Evolutionary conservation across 495 filamentous ascomycete species (phyloP).

Genomic region (Aspergillus sparsus): DNA sequence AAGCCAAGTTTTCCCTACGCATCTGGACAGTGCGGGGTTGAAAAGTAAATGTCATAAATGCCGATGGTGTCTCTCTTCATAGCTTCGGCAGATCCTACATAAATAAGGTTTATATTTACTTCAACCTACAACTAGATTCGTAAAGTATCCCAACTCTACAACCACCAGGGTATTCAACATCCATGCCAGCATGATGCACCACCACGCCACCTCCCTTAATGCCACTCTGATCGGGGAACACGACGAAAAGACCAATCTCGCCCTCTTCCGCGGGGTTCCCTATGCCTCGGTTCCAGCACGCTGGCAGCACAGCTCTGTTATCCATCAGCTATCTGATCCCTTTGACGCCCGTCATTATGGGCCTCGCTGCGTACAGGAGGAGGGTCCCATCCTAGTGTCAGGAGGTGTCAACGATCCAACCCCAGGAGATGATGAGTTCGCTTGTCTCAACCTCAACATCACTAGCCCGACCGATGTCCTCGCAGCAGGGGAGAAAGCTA

Average conservation of each 20-base stretch:
- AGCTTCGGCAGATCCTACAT: too few relatives aligned
- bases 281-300: not conserved
- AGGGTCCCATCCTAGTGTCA: not conserved
- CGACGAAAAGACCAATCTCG: not conserved
- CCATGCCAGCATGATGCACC: not conserved
- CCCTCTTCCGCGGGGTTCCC: not conserved
- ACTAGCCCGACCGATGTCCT: not conserved
- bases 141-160: too few relatives aligned
- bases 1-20: too few relatives aligned
- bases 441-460: slow-evolving; percentile 3
- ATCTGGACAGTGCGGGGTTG: too few relatives aligned
- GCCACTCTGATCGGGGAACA: not conserved
- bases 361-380: not conserved
- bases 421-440: slow-evolving; percentile 2
- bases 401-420: slow-evolving; percentile 1
- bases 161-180: too few relatives aligned
- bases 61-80: too few relatives aligned
- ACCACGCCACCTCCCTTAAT: not conserved
- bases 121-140: too few relatives aligned
- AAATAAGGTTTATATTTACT: too few relatives aligned
- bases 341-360: not conserved
- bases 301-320: not conserved
- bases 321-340: not conserved
- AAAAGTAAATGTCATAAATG: too few relatives aligned
- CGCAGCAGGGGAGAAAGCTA: not conserved